Conservation (phyloP, 2,329 filamentous ascomycete species). For the Fusarium succisae region DNA sequence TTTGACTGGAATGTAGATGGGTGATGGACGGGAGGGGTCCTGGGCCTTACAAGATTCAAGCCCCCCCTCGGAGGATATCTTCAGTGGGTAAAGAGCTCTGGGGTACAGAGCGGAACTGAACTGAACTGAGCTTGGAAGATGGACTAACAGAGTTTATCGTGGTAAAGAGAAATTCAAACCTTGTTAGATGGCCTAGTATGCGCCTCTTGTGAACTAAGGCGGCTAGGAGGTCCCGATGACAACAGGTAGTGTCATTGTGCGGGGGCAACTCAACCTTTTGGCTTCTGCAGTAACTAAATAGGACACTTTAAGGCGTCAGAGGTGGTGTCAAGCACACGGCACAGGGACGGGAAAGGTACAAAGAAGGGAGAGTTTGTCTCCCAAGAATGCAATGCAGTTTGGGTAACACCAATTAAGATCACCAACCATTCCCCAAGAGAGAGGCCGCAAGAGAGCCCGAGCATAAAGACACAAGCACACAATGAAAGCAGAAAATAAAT, state of each 20-base stretch:
- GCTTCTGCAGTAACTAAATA: slow-evolving; percentile 7
- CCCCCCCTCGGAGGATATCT: not conserved
- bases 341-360: slow-evolving; percentile 1
- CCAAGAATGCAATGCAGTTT: slow-evolving; percentile 26
- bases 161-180: slow-evolving; percentile 18
- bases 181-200: slow-evolving; percentile 15
- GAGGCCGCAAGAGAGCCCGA: slow-evolving; percentile 9
- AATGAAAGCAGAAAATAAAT: not conserved
- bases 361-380: slow-evolving; percentile 24
- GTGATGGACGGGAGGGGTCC: slow-evolving; percentile 26
- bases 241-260: slow-evolving; percentile 23
- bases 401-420: slow-evolving; percentile 25
- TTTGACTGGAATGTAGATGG: slow-evolving; percentile 33
- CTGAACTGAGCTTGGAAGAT: not conserved
- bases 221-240: slow-evolving; percentile 25
- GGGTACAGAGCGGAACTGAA: not conserved
- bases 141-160: slow-evolving; percentile 26
- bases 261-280: slow-evolving; percentile 13
- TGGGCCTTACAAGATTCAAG: slow-evolving; percentile 1
- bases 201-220: slow-evolving; percentile 20
- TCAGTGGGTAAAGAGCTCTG: slow-evolving; percentile 5
- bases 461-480: not conserved
- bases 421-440: not conserved
- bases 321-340: slow-evolving; percentile 22
- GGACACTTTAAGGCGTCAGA: not conserved